These are phyloP conservation scores for Dactylonectria macrodidyma DNA, from an alignment of 2,329 filamentous ascomycete species.

Conservation along the genomic window DNA sequence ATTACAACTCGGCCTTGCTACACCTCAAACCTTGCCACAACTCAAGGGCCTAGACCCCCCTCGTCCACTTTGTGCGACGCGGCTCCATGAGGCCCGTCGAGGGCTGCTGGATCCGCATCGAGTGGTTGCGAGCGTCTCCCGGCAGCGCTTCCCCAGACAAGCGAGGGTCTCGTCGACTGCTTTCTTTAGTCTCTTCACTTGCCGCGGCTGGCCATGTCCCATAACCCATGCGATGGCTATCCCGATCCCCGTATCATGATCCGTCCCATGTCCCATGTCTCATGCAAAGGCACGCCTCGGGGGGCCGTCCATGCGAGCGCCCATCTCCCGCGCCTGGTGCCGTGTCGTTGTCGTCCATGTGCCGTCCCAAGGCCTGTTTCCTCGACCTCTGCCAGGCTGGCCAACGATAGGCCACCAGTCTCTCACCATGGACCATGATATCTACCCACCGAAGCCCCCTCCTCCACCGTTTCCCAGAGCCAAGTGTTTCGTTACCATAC, in stretches of 20 bases:
- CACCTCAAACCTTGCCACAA: neutral
- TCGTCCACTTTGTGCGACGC: slow-evolving; percentile 25
- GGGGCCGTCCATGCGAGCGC: slow-evolving; percentile 12
- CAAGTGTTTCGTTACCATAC: slow-evolving; percentile 41
- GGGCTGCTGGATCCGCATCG: slow-evolving; percentile 11
- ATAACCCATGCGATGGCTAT: too few relatives aligned
- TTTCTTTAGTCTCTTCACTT: neutral
- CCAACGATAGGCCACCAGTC: slow-evolving; percentile 42
- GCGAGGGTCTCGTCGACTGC: neutral
- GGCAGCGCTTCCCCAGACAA: slow-evolving; percentile 24
- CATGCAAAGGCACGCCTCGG: neutral
- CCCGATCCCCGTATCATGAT: too few relatives aligned
- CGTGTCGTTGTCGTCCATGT: slow-evolving; percentile 18
- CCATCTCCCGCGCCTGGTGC: slow-evolving; percentile 19
- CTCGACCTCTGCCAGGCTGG: slow-evolving; percentile 34
- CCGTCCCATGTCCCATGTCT: slow-evolving; percentile 1
- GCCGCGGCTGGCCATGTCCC: slow-evolving; percentile 1
- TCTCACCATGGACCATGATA: slow-evolving; percentile 32
- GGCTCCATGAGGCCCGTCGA: slow-evolving; percentile 3
- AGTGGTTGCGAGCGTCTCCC: slow-evolving; percentile 15
- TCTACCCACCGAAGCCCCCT: slow-evolving; percentile 35
- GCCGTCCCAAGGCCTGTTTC: slow-evolving; percentile 42
- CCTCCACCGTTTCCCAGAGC: slow-evolving; percentile 25
- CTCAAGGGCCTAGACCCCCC: slow-evolving; percentile 10
- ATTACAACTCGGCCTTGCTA: too few relatives aligned